Percentiles rank a stretch among this genome's conserved stretches.
phyloP scores from a whole-genome alignment of 306 rosid species.

The Abrus pulchellus region DNA sequence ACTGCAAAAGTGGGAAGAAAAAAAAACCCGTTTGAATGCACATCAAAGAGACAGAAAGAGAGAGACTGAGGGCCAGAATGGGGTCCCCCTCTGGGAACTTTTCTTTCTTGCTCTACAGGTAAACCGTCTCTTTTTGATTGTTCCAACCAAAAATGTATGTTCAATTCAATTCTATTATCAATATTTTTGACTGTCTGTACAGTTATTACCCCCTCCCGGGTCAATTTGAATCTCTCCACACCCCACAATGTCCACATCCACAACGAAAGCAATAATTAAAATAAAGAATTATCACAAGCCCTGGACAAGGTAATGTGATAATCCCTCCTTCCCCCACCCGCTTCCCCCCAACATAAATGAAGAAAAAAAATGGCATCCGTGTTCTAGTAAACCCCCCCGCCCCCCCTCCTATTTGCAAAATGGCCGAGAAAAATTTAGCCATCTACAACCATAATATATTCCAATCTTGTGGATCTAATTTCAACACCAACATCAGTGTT shows the following conservation, averaged over 20 bases:
- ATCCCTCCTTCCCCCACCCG: background rate
- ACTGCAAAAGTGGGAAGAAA: slow-evolving; percentile 38
- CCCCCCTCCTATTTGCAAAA: slow-evolving; percentile 38
- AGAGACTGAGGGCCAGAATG: slow-evolving; percentile 29
- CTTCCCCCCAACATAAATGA: slow-evolving; percentile 4
- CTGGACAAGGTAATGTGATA: slow-evolving; percentile 48
- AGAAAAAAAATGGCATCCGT: slow-evolving; percentile 34
- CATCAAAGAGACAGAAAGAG: slow-evolving; percentile 30
- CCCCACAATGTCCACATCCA: slow-evolving; percentile 51
- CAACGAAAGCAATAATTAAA: slow-evolving; percentile 43
- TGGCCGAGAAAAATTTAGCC: slow-evolving; percentile 61
- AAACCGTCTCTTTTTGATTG: slow-evolving; percentile 36
- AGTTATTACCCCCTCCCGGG: slow-evolving; percentile 45
- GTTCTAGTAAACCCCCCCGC: background rate
- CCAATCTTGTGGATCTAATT: slow-evolving; percentile 35
- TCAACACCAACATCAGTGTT: background rate
- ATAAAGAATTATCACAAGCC: slow-evolving; percentile 41
- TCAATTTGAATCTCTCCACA: slow-evolving; percentile 49
- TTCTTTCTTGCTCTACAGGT: slow-evolving; percentile 52
- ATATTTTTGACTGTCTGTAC: slow-evolving; percentile 59
- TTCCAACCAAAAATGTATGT: slow-evolving; percentile 49
- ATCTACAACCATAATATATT: slow-evolving; percentile 42
- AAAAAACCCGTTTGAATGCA: slow-evolving; percentile 48
- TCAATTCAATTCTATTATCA: slow-evolving; percentile 55
- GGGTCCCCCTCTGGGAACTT: slow-evolving; percentile 49